phyloP scores from a whole-genome alignment of 2,329 filamentous ascomycete genomes.

The Monosporascus sp. region DNA sequence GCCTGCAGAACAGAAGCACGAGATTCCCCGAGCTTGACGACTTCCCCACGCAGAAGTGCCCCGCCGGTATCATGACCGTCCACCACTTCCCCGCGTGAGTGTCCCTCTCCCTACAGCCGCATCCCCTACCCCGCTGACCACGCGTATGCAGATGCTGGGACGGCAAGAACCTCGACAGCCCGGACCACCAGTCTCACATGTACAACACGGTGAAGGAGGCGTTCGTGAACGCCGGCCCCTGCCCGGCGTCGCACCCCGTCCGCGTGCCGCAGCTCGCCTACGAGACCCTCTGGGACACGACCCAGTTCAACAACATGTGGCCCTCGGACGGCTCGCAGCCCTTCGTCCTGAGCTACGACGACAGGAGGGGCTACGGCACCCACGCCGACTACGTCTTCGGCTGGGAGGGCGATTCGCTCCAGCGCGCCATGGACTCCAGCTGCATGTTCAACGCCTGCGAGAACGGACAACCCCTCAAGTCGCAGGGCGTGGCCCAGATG shows the following conservation, averaged over 20 bases:
- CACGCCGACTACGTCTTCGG: conserved; percentile 36
- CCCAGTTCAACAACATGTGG: conserved; percentile 32
- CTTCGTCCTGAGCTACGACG: conserved; percentile 24
- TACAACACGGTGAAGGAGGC: conserved; percentile 27
- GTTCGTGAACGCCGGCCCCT: conserved; percentile 25
- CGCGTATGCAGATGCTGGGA: conserved; percentile 35
- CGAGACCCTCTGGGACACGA: conserved; percentile 41
- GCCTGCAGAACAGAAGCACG: conserved; percentile 32
- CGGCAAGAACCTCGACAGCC: conserved; percentile 37
- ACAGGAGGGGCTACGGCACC: conserved; percentile 29
- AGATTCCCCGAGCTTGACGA: conserved; percentile 34
- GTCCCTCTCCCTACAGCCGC: not conserved
- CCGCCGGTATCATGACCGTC: conserved; percentile 36
- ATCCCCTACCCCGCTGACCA: conserved; percentile 2
- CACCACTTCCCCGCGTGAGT: conserved; percentile 34
- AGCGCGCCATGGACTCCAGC: conserved; percentile 25
- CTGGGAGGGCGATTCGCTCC: conserved; percentile 27
- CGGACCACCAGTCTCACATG: conserved; percentile 22
- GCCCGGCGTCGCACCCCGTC: conserved; percentile 34
- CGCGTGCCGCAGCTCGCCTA: conserved; percentile 36
- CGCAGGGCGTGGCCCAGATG: conserved; percentile 20
- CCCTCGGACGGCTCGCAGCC: conserved; percentile 27
- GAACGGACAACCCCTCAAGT: conserved; percentile 21
- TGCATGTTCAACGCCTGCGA: conserved; percentile 28
- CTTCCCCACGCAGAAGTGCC: conserved; percentile 33